A percentile compares a stretch with the other conserved stretches of the same genome.
Evolutionary conservation across 805 yeast species (phyloP).

Genomic region (Cyberlindnera japonica): DNA sequence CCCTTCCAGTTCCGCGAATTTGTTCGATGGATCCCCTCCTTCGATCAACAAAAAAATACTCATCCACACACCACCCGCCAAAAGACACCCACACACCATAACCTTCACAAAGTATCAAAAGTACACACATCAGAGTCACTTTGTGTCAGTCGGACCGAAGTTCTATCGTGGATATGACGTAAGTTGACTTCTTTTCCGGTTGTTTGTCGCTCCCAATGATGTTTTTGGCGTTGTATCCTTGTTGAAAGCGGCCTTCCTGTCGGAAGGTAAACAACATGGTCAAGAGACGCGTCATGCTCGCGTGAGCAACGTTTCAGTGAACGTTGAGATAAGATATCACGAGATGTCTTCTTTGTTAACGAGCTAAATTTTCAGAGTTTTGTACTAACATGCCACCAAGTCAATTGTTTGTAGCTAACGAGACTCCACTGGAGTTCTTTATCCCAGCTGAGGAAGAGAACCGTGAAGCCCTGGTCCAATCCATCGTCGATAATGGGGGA

Average conservation of each 20-base stretch:
- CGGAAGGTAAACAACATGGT: too few relatives aligned
- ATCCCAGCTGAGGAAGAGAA: constrained; percentile 22
- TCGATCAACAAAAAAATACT: background rate
- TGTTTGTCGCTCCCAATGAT: background rate
- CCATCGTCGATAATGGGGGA: constrained; percentile 23
- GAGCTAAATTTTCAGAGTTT: background rate
- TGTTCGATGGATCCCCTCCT: background rate
- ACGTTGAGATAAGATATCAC: background rate
- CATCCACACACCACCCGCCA: constrained; percentile 4
- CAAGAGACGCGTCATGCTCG: background rate
- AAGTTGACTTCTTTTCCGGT: too few relatives aligned
- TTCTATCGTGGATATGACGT: too few relatives aligned
- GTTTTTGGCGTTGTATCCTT: too few relatives aligned
- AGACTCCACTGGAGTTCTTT: constrained; percentile 19
- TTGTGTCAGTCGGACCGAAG: too few relatives aligned
- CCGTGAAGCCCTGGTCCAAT: constrained; percentile 11
- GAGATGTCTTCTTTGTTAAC: background rate
- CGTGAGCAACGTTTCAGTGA: background rate
- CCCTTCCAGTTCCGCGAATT: background rate
- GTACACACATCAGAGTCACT: background rate
- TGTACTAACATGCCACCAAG: background rate
- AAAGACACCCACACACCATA: constrained; percentile 5
- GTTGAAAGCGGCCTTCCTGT: too few relatives aligned
- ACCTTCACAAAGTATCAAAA: background rate
- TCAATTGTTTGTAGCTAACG: constrained; percentile 6